Conservation (phyloP, 1,284 basidiomycete species). For the Golubevia pallescens region DNA sequence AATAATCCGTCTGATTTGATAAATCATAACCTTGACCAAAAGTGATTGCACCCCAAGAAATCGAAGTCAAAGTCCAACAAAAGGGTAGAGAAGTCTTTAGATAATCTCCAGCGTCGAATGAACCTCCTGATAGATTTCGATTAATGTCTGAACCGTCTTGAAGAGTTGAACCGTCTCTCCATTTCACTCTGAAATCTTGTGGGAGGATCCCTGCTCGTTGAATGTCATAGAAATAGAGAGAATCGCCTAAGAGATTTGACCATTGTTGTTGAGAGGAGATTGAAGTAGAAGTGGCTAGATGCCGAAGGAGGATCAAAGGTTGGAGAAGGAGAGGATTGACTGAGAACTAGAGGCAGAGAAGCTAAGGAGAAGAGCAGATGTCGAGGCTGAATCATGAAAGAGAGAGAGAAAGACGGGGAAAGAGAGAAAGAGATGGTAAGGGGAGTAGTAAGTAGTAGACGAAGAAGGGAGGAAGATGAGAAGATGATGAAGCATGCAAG, state of each 20-base stretch:
- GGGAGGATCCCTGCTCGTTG: constrained; percentile 44
- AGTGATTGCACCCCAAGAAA: constrained; percentile 34
- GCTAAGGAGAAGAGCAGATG: neutral
- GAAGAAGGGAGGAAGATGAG: too few relatives aligned
- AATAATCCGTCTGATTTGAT: constrained; percentile 34
- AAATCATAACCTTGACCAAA: constrained; percentile 30
- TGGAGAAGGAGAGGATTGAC: neutral
- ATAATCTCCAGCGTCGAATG: constrained; percentile 49
- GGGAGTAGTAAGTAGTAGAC: too few relatives aligned
- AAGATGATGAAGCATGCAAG: too few relatives aligned
- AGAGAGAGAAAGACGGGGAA: too few relatives aligned
- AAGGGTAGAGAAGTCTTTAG: constrained; percentile 47
- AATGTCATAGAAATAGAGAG: constrained; percentile 47
- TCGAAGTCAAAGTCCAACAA: constrained; percentile 36
- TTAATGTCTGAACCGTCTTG: constrained; percentile 31
- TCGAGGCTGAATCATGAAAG: too few relatives aligned
- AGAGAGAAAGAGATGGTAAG: too few relatives aligned
- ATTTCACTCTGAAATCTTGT: constrained; percentile 29
- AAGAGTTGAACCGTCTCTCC: constrained; percentile 39
- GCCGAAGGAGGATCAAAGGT: neutral
- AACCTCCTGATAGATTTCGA: constrained; percentile 38
- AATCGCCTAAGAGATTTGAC: constrained; percentile 33
- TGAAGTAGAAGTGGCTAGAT: neutral
- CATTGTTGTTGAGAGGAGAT: constrained; percentile 17
- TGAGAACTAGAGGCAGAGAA: neutral